Base-by-base conservation (phyloP, 208 protist genomes). In the Porcisia deanei region DNA sequence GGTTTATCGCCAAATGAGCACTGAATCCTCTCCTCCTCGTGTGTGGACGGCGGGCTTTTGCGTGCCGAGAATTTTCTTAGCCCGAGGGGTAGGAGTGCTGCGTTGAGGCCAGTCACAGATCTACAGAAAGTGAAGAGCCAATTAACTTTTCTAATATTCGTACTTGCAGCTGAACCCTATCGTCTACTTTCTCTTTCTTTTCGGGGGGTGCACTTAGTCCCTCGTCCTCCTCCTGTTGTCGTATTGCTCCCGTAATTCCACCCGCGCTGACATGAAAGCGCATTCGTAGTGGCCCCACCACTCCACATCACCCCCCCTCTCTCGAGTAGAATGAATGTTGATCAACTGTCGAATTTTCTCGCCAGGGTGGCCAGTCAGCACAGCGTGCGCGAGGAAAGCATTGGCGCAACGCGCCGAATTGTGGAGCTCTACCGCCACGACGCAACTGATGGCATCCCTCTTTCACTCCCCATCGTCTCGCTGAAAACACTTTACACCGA, bases 401-500 rank as follows among this genome's bases (percentile, higher is more conserved):
- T 97, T 30, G 93, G 93, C 30, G 91, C 92, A 20, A 73, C 53
- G 8, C 82, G 85, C 9, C 85, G 84, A 14, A 43, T 96, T 3
- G 53, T 93, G 2, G 82, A 94, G 12, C 71, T 85, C 3, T 63
- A 76, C 8, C 71, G 79, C 25, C 71, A 16, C 39, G 64, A 58
- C 49, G 18, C 76, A 63, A 68, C 37, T 58, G 67, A 71, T 75
- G 30, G 68, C 39, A 43, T 70, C 22, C 59, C 34, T 1, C 43
- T 14, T 1, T 37, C 58, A 5, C 85, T 84, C 7, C 85, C 81
- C 1, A 64, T 88, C 30, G 91, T 89, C 16, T 92, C 86, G 0
- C 68, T 96, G 7, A 97, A 97, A 58, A 93, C 89, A 58, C 79
- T 95, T 20, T 95, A 90, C 81, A 93, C 92, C 0, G 94, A 97